Base-by-base conservation (phyloP, 805 yeast species). In the Kazachstania martiniae region DNA sequence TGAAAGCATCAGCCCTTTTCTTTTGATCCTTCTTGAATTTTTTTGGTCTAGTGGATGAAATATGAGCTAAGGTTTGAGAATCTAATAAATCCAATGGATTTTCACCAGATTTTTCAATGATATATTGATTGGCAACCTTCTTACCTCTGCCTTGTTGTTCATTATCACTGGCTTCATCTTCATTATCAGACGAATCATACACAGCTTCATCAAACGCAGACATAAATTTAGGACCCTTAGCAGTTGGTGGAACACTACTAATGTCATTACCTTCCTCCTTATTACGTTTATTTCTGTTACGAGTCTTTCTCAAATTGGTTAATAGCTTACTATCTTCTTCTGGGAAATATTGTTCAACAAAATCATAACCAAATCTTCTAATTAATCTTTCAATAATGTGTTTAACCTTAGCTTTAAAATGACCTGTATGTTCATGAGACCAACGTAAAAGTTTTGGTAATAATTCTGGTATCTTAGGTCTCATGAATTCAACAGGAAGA, bases 361-460 rank as follows among this genome's bases (percentile, higher is more conserved):
- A 69, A 21, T 87, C 96, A 40, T 73, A 69, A n/a, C 97, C 95
- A 52, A 84, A 85, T 52, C 86, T 77, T 54, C 98, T 74, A 34
- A 89, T 72, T 49, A 91, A 64, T 47, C 97, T 73, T 66, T 91
- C 99, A 40, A 91, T 65, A 34, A 91, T 80, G 51, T 91, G 96
- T 62, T 85, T 84, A 23, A 91, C 89, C 58, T 84, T 89, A 10
- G 87, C 72, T 55, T 84, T 86, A 69, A 91, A 91, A 53, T 86
- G 95, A 29, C 94, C 93, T 50, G 85, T 84, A 59, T 89, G 96
- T 54, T 87, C 96, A 55, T 85, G 91, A 26, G 95, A 84, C 91
- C 96, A 87, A 39, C 76, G 74, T 71, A 91, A 66, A 48, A 91
- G 68, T 46, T 82, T 79, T 17, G 70, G 65, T 33, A 91, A 62